Evolutionary conservation across 257 asterid genomes (phyloP), one percentile per base, ranked within the genome.

Genomic region (Marsdenia floribunda): DNA sequence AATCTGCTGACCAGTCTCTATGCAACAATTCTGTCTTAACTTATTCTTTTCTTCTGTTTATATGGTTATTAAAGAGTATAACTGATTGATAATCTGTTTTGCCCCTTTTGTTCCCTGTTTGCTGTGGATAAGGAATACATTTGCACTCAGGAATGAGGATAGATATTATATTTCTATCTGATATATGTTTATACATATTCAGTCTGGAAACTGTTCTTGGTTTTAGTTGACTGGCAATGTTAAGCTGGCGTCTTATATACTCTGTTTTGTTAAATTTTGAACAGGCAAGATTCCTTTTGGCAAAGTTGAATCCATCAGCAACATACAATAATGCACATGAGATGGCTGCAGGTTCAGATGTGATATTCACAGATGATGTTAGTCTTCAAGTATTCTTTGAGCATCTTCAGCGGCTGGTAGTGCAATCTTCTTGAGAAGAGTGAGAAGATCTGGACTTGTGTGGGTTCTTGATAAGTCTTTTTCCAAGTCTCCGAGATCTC

Each of bases 251-350:
- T 12, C 66, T 63, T 68, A 73, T 44, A 44, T 8, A 44, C 46
- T 12, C 47, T 71, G 47, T 33, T 73, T 44, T 73, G 47, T 52
- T 42, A 21, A 72, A 75, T 64, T 78, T 75, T 82, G 73, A 42
- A 82, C 93, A 95, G 99, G 99, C 98, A 80, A 90, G 99, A 67
- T 95, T 95, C 67, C 79, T 95, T 79, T 86, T 95, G 89, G 99
- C 97, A 53, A 95, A 95, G 84, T 79, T 95, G 90, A 95, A 95
- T 81, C 99, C 99, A 8, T 95, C 99, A 21, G 97, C 99, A 68
- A 92, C 98, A 8, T 88, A 95, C 87, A 92, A 80, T 57, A 95
- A 87, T 77, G 93, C 96, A 53, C 84, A 87, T 21, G 97, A 92
- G 77, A 88, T 87, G 98, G 88, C 90, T 67, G 84, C 93, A 40